A percentile compares a stretch with the other conserved stretches of the same genome.
These are phyloP conservation scores for Phytophthora tentaculata DNA, from an alignment of 352 stramenopile genomes.

Conservation along the genomic window DNA sequence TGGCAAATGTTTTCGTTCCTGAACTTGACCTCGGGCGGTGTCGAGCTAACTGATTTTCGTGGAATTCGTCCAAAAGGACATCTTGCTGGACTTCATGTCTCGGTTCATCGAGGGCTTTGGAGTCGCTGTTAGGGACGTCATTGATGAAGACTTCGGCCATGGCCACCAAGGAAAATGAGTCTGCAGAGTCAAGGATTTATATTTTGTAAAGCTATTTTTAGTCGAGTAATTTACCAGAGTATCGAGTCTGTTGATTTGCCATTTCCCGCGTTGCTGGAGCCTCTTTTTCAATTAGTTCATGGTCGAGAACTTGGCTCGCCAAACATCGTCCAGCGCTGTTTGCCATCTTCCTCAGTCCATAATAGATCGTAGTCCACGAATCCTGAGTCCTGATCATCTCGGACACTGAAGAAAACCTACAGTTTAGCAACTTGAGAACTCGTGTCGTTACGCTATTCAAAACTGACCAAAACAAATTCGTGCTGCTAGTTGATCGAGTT, in stretches of 20 bases:
- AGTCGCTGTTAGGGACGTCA: background rate
- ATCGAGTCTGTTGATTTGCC: constrained; percentile 1
- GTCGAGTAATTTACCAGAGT: constrained; percentile 19
- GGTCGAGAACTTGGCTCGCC: constrained; percentile 20
- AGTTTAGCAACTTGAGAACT: constrained; percentile 13
- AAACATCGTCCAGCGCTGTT: constrained; percentile 35
- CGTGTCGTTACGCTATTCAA: constrained; percentile 12
- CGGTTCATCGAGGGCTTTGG: background rate
- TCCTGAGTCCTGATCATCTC: constrained; percentile 3
- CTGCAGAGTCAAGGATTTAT: background rate
- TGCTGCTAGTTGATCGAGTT: background rate
- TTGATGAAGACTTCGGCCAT: constrained; percentile 2
- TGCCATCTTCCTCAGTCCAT: constrained; percentile 19
- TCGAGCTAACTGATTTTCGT: constrained; percentile 8
- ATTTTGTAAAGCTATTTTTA: constrained; percentile 20
- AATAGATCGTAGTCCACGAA: constrained; percentile 30
- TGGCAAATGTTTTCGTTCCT: constrained; percentile 29
- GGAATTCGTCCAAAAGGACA: constrained; percentile 32
- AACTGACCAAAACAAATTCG: constrained; percentile 6
- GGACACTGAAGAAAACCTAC: background rate
- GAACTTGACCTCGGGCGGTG: background rate
- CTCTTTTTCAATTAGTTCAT: background rate
- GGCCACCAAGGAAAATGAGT: background rate
- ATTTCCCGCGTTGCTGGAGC: too few relatives aligned
- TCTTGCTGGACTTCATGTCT: constrained; percentile 9